phyloP scores from a whole-genome alignment of 1,284 basidiomycete genomes.

The Afroboletus lepidellus region DNA sequence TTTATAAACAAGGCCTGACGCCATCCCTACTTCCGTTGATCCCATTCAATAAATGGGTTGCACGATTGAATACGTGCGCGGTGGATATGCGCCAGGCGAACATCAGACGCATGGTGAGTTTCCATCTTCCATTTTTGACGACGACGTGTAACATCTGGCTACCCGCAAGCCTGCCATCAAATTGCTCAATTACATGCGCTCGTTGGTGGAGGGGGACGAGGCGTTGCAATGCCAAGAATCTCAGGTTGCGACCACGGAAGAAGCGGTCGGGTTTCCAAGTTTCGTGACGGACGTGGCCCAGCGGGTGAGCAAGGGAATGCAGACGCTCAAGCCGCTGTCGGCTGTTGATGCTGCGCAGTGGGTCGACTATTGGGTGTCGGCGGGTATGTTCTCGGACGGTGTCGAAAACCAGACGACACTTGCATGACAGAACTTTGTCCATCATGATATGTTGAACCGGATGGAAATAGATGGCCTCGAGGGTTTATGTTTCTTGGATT shows the following conservation, averaged over 20 bases:
- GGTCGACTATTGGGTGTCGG: slow-evolving; percentile 23
- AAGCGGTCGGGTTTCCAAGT: slow-evolving; percentile 7
- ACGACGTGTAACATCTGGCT: neutral
- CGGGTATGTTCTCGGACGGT: neutral
- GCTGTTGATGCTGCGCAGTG: slow-evolving; percentile 14
- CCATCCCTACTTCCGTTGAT: slow-evolving; percentile 8
- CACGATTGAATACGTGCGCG: slow-evolving; percentile 15
- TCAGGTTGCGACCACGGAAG: neutral
- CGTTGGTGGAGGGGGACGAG: slow-evolving; percentile 8
- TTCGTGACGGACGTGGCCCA: slow-evolving; percentile 12
- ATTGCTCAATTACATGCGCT: slow-evolving; percentile 17
- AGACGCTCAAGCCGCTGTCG: slow-evolving; percentile 10
- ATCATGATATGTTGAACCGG: no score
- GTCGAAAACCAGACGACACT: no score
- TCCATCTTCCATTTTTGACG: neutral
- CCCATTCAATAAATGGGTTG: slow-evolving; percentile 27
- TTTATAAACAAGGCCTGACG: slow-evolving; percentile 12
- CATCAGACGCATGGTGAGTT: slow-evolving; percentile 14
- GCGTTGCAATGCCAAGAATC: neutral
- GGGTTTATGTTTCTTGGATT: no score
- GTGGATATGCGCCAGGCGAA: slow-evolving; percentile 6
- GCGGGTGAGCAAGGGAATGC: slow-evolving; percentile 20
- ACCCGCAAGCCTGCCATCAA: slow-evolving; percentile 19
- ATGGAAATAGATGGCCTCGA: no score
- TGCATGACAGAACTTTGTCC: no score